Evolutionary conservation across 1,284 basidiomycete genomes (phyloP).

Genomic region (Austropuccinia psidii): DNA sequence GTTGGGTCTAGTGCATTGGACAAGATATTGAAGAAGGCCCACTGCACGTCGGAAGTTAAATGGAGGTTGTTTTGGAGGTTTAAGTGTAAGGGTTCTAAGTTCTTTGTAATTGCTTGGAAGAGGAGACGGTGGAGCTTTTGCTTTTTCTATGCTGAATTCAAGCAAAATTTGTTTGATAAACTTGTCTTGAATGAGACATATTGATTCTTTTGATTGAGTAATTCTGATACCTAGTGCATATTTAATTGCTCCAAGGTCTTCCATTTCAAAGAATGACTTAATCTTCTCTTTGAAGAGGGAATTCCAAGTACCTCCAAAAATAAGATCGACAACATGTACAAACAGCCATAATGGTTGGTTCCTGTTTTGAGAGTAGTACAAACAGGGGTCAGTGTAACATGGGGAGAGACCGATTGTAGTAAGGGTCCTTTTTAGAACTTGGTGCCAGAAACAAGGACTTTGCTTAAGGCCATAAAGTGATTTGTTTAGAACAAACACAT

Average conservation of each 20-base stretch:
- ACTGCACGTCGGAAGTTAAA: neutral
- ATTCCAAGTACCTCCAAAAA: neutral
- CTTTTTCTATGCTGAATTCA: neutral
- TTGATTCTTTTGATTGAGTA: neutral
- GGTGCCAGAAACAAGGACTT: neutral
- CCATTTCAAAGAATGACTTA: neutral
- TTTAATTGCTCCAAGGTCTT: neutral
- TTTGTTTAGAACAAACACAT: neutral
- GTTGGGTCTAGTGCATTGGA: neutral
- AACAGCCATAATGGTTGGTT: neutral
- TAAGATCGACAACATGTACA: neutral
- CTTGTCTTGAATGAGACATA: neutral
- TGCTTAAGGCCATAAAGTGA: neutral
- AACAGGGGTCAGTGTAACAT: neutral
- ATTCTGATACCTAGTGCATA: neutral
- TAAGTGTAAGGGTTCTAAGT: neutral
- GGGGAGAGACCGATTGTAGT: neutral
- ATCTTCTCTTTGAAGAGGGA: neutral
- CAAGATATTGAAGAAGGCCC: neutral
- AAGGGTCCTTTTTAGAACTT: neutral
- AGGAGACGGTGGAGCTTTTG: neutral
- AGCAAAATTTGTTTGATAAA: neutral
- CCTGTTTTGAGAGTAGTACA: neutral
- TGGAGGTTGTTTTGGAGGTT: neutral
- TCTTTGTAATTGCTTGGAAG: neutral